These are phyloP conservation scores for Nicotiana attenuata DNA, from an alignment of 257 asterid species.

Conservation along the genomic window DNA sequence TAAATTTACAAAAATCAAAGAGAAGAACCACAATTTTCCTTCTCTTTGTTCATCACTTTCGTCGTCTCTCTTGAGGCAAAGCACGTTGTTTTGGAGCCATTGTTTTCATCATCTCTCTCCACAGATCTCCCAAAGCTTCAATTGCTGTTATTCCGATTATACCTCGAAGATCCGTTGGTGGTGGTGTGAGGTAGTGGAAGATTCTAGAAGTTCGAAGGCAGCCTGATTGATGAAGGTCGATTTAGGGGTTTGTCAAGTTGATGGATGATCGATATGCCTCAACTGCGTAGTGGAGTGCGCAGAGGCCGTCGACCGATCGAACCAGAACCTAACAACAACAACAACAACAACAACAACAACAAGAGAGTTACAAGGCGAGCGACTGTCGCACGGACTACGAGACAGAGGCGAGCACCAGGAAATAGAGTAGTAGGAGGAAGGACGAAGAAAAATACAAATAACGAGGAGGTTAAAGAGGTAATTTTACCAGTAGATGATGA, in stretches of 20 bases:
- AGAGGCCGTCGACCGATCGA: slow-evolving; percentile 33
- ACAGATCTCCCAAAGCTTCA: slow-evolving; percentile 11
- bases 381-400: neutral
- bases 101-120: neutral
- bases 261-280: slow-evolving; percentile 46
- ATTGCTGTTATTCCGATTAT: neutral
- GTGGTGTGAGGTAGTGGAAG: neutral
- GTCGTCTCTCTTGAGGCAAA: neutral
- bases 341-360: neutral
- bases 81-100: neutral
- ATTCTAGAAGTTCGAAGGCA: slow-evolving; percentile 5
- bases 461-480: slow-evolving; percentile 4
- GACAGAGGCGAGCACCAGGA: neutral
- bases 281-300: slow-evolving; percentile 49
- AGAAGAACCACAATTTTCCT: neutral
- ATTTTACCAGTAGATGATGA: slow-evolving; percentile 12
- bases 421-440: slow-evolving; percentile 9
- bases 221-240: slow-evolving; percentile 22
- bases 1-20: neutral
- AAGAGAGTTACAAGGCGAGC: slow-evolving; percentile 1
- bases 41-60: slow-evolving; percentile 4
- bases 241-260: slow-evolving; percentile 9
- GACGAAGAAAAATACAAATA: neutral
- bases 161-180: slow-evolving; percentile 17
- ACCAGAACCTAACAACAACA: slow-evolving; percentile 6